phyloP scores from a whole-genome alignment of 164 flowering plant genomes.

The Aristolochia contorta region DNA sequence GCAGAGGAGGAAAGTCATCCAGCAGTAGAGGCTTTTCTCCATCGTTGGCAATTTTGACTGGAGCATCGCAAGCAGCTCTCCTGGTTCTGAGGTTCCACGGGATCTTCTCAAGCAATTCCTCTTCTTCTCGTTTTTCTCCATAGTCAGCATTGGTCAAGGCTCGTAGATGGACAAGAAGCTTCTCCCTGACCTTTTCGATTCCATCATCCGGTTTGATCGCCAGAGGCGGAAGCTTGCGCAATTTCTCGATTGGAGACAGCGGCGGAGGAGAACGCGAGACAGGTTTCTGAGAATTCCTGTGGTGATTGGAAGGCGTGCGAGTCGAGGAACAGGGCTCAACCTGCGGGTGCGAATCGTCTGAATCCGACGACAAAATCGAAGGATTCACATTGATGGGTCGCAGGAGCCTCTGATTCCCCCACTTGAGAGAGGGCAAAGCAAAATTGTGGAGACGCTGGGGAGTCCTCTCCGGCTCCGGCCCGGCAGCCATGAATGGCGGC shows the following conservation, averaged over 20 bases:
- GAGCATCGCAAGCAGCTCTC: slow-evolving; percentile 27
- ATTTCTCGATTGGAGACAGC: background rate
- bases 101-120: background rate
- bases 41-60: slow-evolving; percentile 12
- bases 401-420: slow-evolving; percentile 53
- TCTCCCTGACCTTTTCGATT: slow-evolving; percentile 46
- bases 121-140: background rate
- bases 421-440: slow-evolving; percentile 41
- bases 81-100: slow-evolving; percentile 21
- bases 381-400: slow-evolving; percentile 19
- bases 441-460: slow-evolving; percentile 49
- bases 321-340: background rate
- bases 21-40: background rate
- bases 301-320: background rate
- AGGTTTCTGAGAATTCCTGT: background rate
- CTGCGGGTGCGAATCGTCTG: slow-evolving; percentile 1
- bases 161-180: slow-evolving; percentile 43
- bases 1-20: background rate
- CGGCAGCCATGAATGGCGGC: background rate
- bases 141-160: background rate
- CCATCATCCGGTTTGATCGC: slow-evolving; percentile 19
- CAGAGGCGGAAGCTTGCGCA: background rate
- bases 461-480: background rate
- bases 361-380: background rate
- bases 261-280: background rate